A percentile compares a stretch with the other conserved stretches of the same genome.
These are phyloP conservation scores for Paracoccidioides brasiliensis DNA, from an alignment of 2,329 filamentous ascomycete genomes.

Conservation along the genomic window DNA sequence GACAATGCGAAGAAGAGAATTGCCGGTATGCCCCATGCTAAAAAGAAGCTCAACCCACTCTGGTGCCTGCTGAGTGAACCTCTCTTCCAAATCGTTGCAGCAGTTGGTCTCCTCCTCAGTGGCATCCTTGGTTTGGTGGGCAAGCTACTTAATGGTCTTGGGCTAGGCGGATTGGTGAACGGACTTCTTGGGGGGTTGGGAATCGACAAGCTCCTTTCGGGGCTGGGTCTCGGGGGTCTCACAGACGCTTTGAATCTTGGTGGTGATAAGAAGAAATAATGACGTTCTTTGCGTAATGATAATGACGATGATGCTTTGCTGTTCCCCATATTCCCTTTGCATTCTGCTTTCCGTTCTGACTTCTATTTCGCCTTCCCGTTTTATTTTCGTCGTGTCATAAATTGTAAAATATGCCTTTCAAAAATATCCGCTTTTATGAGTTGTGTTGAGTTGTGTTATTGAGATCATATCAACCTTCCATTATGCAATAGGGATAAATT, in stretches of 20 bases:
- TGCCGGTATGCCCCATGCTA: constrained; percentile 80
- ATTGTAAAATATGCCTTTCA: too few relatives aligned
- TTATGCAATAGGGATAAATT: too few relatives aligned
- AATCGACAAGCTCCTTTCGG: constrained; percentile 38
- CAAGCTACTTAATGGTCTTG: constrained; percentile 64
- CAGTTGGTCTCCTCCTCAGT: constrained; percentile 67
- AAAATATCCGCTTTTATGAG: too few relatives aligned
- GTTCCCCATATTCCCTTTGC: neutral
- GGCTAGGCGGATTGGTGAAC: constrained; percentile 69
- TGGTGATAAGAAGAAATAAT: constrained; percentile 5
- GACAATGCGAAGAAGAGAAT: constrained; percentile 82
- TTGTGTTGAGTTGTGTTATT: too few relatives aligned
- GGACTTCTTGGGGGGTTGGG: constrained; percentile 64
- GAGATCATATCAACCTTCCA: too few relatives aligned
- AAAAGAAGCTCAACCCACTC: constrained; percentile 87
- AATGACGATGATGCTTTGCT: neutral
- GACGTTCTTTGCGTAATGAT: neutral
- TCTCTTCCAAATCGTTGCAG: constrained; percentile 82
- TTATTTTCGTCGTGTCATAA: too few relatives aligned
- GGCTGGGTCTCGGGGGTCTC: constrained; percentile 39
- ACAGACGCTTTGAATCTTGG: constrained; percentile 22
- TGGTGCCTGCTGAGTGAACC: constrained; percentile 66
- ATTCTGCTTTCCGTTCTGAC: neutral
- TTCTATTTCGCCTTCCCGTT: neutral
- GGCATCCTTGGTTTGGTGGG: constrained; percentile 80